phyloP scores from a whole-genome alignment of 495 filamentous ascomycete species.

The Hypoxylon trugodes region DNA sequence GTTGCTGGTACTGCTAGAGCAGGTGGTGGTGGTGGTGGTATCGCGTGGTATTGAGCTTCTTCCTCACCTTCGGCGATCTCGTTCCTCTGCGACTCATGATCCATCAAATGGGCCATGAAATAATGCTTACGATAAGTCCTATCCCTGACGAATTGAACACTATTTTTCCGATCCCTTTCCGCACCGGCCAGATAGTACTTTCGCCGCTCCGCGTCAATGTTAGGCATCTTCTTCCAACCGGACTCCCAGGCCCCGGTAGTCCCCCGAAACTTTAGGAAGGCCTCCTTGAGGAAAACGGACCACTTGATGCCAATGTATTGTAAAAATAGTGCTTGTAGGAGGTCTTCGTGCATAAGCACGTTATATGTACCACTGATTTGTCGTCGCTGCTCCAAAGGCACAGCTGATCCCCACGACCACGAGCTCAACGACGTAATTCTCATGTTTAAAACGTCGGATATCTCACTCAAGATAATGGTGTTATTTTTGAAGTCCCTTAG shows the following conservation, averaged over 20 bases:
- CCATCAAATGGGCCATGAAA: conserved; percentile 61
- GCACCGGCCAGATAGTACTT: conserved; percentile 58
- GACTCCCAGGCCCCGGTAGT: conserved; percentile 55
- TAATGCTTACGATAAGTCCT: conserved; percentile 57
- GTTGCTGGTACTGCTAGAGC: neutral
- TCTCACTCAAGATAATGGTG: conserved; percentile 63
- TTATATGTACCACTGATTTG: conserved; percentile 69
- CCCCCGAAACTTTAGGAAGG: conserved; percentile 54
- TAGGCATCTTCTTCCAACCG: conserved; percentile 48
- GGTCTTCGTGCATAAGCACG: conserved; percentile 72
- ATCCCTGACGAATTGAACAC: conserved; percentile 49
- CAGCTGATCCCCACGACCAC: conserved; percentile 67
- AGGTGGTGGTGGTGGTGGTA: no score
- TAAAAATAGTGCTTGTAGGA: conserved; percentile 70
- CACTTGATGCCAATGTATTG: conserved; percentile 71
- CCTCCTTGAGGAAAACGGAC: conserved; percentile 63
- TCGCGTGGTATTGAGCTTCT: conserved; percentile 44
- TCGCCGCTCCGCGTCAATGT: conserved; percentile 55
- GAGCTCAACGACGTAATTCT: conserved; percentile 63
- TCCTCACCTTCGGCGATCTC: conserved; percentile 50
- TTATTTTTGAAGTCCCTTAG: conserved; percentile 69
- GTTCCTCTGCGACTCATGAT: conserved; percentile 36
- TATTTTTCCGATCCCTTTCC: conserved; percentile 11
- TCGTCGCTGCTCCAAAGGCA: conserved; percentile 67
- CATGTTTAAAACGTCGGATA: conserved; percentile 75